Conservation (phyloP, 1,284 basidiomycete genomes). For the Tremellales sp. region DNA sequence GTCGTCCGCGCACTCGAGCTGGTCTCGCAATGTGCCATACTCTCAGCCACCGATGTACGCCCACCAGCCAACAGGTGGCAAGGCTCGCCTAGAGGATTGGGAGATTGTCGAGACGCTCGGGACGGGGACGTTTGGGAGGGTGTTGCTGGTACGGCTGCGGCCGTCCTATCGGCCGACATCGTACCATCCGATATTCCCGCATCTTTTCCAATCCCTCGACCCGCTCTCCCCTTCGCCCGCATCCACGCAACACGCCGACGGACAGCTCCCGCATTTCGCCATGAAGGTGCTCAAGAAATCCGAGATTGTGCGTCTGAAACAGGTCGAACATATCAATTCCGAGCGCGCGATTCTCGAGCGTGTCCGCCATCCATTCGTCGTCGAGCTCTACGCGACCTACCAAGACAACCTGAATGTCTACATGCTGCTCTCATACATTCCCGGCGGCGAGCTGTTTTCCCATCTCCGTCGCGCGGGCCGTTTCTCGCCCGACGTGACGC, state of each 20-base stretch:
- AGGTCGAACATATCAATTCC: constrained; percentile 57
- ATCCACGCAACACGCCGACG: constrained; percentile 42
- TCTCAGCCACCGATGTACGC: constrained; percentile 10
- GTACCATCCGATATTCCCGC: constrained; percentile 50
- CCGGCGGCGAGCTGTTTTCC: constrained; percentile 55
- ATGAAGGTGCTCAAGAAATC: constrained; percentile 56
- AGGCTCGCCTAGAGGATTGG: constrained; percentile 43
- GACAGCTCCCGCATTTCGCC: constrained; percentile 50
- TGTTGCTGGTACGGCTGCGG: constrained; percentile 47
- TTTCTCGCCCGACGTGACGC: constrained; percentile 54
- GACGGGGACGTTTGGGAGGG: constrained; percentile 50
- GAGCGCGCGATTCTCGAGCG: constrained; percentile 54
- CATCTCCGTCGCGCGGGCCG: constrained; percentile 51
- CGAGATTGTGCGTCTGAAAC: constrained; percentile 54
- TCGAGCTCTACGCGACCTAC: constrained; percentile 53
- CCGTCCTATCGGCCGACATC: constrained; percentile 44
- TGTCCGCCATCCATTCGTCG: constrained; percentile 56
- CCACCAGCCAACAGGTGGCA: constrained; percentile 20
- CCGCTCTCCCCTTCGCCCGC: constrained; percentile 37
- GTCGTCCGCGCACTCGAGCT: constrained; percentile 17
- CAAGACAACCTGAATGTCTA: constrained; percentile 55
- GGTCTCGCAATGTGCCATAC: constrained; percentile 14
- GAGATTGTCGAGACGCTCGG: constrained; percentile 50
- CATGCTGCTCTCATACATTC: constrained; percentile 55
- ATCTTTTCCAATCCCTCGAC: constrained; percentile 40